Percentiles rank a stretch among this genome's conserved stretches.
Conservation (phyloP, 2,329 filamentous ascomycete genomes). For the Colletotrichum spinosum region DNA sequence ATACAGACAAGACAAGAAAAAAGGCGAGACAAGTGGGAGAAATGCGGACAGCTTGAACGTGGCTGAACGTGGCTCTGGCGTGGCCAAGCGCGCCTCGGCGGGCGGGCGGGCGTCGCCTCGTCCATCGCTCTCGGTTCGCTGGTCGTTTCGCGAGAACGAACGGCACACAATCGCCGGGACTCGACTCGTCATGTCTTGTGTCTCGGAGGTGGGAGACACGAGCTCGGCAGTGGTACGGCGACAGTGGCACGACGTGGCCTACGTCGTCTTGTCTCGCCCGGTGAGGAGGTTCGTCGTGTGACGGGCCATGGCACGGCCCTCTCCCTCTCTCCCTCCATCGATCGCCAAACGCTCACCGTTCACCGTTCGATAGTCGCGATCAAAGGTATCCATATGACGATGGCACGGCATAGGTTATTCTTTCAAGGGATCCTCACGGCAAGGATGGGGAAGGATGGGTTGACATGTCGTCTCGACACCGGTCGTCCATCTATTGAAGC, state of each 20-base stretch:
- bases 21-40: slow-evolving; percentile 1
- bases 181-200: slow-evolving; percentile 19
- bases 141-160: slow-evolving; percentile 11
- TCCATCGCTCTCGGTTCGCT: not conserved
- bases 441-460: not conserved
- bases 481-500: not conserved
- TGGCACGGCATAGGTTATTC: no score
- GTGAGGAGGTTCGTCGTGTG: not conserved
- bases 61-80: slow-evolving; percentile 16
- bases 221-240: not conserved
- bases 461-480: not conserved
- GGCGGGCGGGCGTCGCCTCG: no score
- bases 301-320: slow-evolving; percentile 16
- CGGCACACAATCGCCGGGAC: not conserved
- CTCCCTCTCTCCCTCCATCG: not conserved
- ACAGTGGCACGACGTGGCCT: not conserved
- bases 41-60: slow-evolving; percentile 11
- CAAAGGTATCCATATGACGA: slow-evolving; percentile 1
- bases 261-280: not conserved
- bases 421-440: no score
- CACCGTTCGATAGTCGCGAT: not conserved
- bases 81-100: not conserved
- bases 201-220: slow-evolving; percentile 4
- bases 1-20: no score
- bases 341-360: slow-evolving; percentile 18